Evolutionary conservation across 768 basidiomycete species (phyloP).

Genomic region (Suillus plorans): DNA sequence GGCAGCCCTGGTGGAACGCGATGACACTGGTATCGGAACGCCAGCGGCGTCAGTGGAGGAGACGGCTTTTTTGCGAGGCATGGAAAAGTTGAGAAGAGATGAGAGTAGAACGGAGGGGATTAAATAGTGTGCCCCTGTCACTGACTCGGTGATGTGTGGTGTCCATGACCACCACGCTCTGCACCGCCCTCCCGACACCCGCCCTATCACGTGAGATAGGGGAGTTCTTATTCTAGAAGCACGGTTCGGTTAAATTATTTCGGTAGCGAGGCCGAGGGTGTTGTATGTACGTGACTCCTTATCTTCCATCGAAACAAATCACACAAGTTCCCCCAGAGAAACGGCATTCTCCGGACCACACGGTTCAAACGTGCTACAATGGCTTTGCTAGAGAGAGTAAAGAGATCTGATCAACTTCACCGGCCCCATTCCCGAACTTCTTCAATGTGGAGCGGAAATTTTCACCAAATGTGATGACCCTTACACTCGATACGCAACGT

Average conservation of each 20-base stretch:
- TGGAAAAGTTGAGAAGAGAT: background rate
- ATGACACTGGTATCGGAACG: constrained; percentile 22
- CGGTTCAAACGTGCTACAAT: background rate
- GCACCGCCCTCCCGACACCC: constrained; percentile 2
- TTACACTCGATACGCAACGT: constrained; percentile 20
- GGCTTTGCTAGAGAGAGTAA: background rate
- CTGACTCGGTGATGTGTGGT: background rate
- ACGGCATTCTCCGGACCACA: background rate
- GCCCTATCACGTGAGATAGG: background rate
- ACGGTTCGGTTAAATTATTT: no score
- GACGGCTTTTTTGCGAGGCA: constrained; percentile 36
- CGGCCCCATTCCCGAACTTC: constrained; percentile 2
- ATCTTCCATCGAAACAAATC: background rate
- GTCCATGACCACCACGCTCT: background rate
- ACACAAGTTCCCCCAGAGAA: background rate
- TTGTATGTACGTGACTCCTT: no score
- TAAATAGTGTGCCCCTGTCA: no score
- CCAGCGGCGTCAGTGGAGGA: constrained; percentile 21
- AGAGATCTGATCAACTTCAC: background rate
- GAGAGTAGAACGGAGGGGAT: background rate
- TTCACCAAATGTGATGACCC: constrained; percentile 3
- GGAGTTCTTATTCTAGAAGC: background rate
- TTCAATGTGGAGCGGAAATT: background rate
- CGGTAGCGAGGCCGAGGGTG: no score
- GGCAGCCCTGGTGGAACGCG: constrained; percentile 27